phyloP scores from a whole-genome alignment of 2,329 filamentous ascomycete genomes.

The Arachnopeziza araneosa region DNA sequence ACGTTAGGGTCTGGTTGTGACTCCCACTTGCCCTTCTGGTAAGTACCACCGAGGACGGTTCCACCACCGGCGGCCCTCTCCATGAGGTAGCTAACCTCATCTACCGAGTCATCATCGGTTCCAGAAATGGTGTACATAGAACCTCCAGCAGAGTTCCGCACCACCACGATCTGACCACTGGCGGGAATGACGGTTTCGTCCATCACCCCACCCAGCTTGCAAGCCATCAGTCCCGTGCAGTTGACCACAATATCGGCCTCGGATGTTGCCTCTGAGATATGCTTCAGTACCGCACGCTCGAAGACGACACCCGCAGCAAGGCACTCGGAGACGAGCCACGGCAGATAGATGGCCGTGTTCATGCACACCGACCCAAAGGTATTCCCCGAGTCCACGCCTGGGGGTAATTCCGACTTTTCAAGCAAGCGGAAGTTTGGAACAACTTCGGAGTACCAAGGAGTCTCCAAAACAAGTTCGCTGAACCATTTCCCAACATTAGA shows the following conservation, averaged over 20 bases:
- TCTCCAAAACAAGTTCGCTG: constrained; percentile 58
- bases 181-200: constrained; percentile 69
- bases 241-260: constrained; percentile 71
- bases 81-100: constrained; percentile 65
- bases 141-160: constrained; percentile 54
- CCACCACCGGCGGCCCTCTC: constrained; percentile 60
- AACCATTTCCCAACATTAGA: constrained; percentile 38
- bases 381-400: constrained; percentile 64
- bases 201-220: constrained; percentile 72
- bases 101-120: constrained; percentile 53
- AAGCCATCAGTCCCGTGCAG: constrained; percentile 73
- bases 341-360: constrained; percentile 82
- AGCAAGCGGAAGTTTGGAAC: constrained; percentile 67
- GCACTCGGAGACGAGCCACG: constrained; percentile 79
- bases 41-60: constrained; percentile 61
- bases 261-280: constrained; percentile 69
- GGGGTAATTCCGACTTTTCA: constrained; percentile 50
- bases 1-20: constrained; percentile 56
- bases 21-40: constrained; percentile 61
- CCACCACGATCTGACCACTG: constrained; percentile 70
- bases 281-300: constrained; percentile 56
- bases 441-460: constrained; percentile 69
- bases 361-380: constrained; percentile 84
- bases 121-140: constrained; percentile 56
- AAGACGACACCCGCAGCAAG: constrained; percentile 65